Percentiles rank a stretch among this genome's conserved stretches.
These are phyloP conservation scores for Paracamarosporium sp. DNA, from an alignment of 2,329 filamentous ascomycete species.

Conservation along the genomic window DNA sequence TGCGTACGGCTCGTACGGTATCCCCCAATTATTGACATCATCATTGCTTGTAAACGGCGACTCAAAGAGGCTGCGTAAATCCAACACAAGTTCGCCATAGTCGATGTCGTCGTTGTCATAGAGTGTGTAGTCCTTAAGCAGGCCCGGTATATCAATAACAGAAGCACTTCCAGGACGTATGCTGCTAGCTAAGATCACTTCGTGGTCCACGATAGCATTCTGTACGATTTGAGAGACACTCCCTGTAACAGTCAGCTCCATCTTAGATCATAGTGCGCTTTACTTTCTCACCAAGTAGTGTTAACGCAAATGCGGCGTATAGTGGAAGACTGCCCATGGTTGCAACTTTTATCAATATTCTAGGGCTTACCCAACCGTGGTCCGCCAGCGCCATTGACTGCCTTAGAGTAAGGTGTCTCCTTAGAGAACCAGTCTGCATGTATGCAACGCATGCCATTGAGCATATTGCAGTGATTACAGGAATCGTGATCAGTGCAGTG, in stretches of 20 bases:
- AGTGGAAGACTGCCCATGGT: slow-evolving; percentile 13
- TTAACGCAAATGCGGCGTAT: slow-evolving; percentile 12
- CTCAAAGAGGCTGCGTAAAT: not conserved
- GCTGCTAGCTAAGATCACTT: not conserved
- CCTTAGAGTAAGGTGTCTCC: slow-evolving; percentile 11
- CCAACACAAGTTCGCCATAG: not conserved
- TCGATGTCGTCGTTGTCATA: not conserved
- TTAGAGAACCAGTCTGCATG: slow-evolving; percentile 12
- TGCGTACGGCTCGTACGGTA: not conserved
- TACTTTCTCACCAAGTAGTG: slow-evolving; percentile 12
- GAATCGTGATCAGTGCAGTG: slow-evolving; percentile 15
- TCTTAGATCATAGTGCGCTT: not conserved
- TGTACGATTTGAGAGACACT: not conserved
- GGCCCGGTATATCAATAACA: not conserved
- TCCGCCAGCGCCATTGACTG: slow-evolving; percentile 18
- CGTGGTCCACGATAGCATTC: not conserved
- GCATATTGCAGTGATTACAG: slow-evolving; percentile 17
- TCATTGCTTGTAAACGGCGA: not conserved
- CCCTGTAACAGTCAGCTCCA: not conserved
- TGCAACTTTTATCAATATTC: not conserved
- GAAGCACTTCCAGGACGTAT: not conserved
- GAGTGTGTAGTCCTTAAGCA: not conserved
- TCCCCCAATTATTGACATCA: not conserved
- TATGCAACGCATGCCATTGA: slow-evolving; percentile 18
- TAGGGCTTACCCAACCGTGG: slow-evolving; percentile 15